Evolutionary conservation across 2,329 filamentous ascomycete genomes (phyloP).

Genomic region (Aschersonia sp.): DNA sequence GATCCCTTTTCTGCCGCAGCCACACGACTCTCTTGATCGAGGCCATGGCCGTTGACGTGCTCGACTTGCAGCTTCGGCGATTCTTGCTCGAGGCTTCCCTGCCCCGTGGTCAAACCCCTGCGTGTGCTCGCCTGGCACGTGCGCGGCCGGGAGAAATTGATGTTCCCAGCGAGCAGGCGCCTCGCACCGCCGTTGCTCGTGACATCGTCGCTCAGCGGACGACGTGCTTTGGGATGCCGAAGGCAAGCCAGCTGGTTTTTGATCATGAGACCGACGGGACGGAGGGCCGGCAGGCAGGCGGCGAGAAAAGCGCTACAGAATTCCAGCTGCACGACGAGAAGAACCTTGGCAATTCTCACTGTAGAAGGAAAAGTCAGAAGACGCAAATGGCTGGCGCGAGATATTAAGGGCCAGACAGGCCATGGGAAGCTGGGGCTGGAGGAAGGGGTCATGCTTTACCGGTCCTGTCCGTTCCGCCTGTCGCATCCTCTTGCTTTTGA

Average conservation of each 20-base stretch:
- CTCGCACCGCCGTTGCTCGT: background rate
- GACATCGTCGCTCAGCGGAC: background rate
- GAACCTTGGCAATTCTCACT: background rate
- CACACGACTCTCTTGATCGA: background rate
- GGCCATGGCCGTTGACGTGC: background rate
- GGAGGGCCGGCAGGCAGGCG: background rate
- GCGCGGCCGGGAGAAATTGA: background rate
- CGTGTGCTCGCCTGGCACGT: background rate
- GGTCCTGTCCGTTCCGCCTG: background rate
- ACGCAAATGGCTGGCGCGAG: background rate
- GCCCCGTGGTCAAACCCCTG: background rate
- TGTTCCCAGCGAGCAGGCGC: background rate
- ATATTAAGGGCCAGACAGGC: too few species aligned
- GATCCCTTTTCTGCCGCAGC: background rate
- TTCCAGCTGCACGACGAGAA: background rate
- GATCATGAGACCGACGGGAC: background rate
- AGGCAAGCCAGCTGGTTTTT: background rate
- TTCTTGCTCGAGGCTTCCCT: background rate
- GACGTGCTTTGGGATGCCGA: background rate
- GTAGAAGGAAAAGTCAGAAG: background rate
- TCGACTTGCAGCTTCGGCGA: background rate
- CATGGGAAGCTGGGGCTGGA: background rate
- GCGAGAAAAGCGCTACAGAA: background rate
- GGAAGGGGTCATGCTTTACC: background rate
- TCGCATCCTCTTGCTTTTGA: background rate